These are phyloP conservation scores for Vigna nakashimae DNA, from an alignment of 306 rosid genomes.

Conservation along the genomic window DNA sequence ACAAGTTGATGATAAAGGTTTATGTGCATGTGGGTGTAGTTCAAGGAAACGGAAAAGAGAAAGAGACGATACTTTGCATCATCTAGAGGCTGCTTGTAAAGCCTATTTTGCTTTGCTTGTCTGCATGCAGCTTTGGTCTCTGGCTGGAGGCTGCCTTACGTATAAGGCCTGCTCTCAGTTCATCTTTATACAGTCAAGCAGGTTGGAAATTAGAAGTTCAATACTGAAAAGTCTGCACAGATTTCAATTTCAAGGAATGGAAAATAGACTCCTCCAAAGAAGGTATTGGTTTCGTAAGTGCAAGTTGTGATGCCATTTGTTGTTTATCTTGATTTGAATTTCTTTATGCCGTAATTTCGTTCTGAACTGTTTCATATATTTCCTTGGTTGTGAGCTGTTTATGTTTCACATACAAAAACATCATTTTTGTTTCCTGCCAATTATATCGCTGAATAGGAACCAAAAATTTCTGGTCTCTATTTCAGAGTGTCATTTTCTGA, in stretches of 20 bases:
- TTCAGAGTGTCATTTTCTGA: slow-evolving; percentile 56
- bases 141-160: slow-evolving; percentile 33
- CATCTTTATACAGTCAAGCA: slow-evolving; percentile 32
- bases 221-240: slow-evolving; percentile 18
- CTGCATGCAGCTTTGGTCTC: slow-evolving; percentile 39
- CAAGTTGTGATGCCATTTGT: neutral
- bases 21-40: slow-evolving; percentile 39
- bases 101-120: slow-evolving; percentile 56
- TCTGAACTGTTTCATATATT: slow-evolving; percentile 2
- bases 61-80: slow-evolving; percentile 61
- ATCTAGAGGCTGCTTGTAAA: slow-evolving; percentile 47
- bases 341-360: neutral
- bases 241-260: slow-evolving; percentile 37
- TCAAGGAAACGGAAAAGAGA: neutral
- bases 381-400: neutral
- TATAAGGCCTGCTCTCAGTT: slow-evolving; percentile 9
- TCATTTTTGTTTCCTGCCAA: neutral
- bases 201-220: slow-evolving; percentile 14
- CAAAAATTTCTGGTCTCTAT: neutral
- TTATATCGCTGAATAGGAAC: neutral
- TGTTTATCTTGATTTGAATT: slow-evolving; percentile 7
- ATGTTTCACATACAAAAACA: neutral
- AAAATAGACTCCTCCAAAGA: slow-evolving; percentile 44
- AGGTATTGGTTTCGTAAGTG: slow-evolving; percentile 41
- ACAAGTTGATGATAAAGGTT: slow-evolving; percentile 39